These are phyloP conservation scores for Canna indica DNA, from an alignment of 176 grass and related monocot species.

Conservation along the genomic window DNA sequence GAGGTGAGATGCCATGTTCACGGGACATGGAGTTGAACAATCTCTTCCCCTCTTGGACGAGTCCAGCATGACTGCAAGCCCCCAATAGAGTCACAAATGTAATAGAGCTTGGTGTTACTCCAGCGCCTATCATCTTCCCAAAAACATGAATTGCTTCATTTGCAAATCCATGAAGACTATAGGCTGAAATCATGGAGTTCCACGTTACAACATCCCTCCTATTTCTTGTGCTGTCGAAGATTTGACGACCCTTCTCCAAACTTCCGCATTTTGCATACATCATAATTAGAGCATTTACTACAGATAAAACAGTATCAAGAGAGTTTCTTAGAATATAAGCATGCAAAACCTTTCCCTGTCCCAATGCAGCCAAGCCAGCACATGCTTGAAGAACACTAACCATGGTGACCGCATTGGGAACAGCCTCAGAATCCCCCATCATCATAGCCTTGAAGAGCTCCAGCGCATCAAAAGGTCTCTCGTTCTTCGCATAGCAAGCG, in stretches of 20 bases:
- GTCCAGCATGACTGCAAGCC: conserved; percentile 75
- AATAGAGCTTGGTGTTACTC: conserved; percentile 43
- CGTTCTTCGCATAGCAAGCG: conserved; percentile 68
- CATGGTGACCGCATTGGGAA: conserved; percentile 54
- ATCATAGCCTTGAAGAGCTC: conserved; percentile 66
- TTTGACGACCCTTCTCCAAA: conserved; percentile 23
- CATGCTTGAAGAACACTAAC: conserved; percentile 46
- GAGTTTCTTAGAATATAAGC: conserved; percentile 53
- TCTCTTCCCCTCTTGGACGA: conserved; percentile 65
- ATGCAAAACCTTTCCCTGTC: conserved; percentile 53
- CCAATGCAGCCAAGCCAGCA: conserved; percentile 35
- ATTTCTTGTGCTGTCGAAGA: conserved; percentile 37
- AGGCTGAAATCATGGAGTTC: conserved; percentile 64
- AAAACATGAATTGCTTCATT: conserved; percentile 38
- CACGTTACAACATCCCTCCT: conserved; percentile 59
- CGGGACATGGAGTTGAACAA: conserved; percentile 55
- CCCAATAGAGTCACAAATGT: conserved; percentile 69
- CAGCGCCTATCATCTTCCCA: conserved; percentile 40
- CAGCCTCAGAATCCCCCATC: conserved; percentile 29
- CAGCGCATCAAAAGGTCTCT: conserved; percentile 54
- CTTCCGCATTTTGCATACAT: conserved; percentile 74
- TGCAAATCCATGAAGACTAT: conserved; percentile 54
- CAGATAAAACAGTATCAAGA: conserved; percentile 39
- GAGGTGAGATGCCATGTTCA: conserved; percentile 31
- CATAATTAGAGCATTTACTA: conserved; percentile 51